These are phyloP conservation scores for Rubroshorea leprosula DNA, from an alignment of 345 rosid species.

Conservation along the genomic window DNA sequence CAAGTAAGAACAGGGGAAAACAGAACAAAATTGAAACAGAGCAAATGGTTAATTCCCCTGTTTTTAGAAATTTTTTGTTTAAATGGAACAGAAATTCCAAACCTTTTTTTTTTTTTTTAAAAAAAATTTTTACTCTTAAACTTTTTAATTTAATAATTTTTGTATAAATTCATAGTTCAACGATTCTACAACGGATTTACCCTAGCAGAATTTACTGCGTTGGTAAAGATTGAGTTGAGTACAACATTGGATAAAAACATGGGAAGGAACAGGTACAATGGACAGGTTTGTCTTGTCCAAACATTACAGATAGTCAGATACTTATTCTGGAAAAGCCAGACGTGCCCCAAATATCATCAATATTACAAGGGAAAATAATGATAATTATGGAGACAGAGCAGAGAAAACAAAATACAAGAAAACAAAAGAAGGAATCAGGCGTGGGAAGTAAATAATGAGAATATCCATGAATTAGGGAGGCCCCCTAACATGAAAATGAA, in stretches of 20 bases:
- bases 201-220: too few species aligned
- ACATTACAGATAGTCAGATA: constrained; percentile 18
- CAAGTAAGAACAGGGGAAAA: constrained; percentile 8
- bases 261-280: too few species aligned
- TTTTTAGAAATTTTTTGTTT: too few species aligned
- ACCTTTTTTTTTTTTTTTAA: too few species aligned
- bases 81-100: too few species aligned
- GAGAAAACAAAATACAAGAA: not conserved
- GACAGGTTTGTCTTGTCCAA: constrained; percentile 31
- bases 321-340: constrained; percentile 26
- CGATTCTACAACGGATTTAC: too few species aligned
- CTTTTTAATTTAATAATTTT: too few species aligned
- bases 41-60: not conserved
- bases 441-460: constrained; percentile 60
- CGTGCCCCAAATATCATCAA: too few species aligned
- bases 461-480: constrained; percentile 43
- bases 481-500: constrained; percentile 35
- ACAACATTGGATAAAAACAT: constrained; percentile 20
- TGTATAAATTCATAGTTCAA: too few species aligned
- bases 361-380: constrained; percentile 28
- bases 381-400: constrained; percentile 25
- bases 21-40: constrained; percentile 4
- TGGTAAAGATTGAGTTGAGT: too few species aligned
- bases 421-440: constrained; percentile 45
- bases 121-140: too few species aligned